These are phyloP conservation scores for Bromus sterilis DNA, from an alignment of 176 grass and related monocot species.

Conservation along the genomic window DNA sequence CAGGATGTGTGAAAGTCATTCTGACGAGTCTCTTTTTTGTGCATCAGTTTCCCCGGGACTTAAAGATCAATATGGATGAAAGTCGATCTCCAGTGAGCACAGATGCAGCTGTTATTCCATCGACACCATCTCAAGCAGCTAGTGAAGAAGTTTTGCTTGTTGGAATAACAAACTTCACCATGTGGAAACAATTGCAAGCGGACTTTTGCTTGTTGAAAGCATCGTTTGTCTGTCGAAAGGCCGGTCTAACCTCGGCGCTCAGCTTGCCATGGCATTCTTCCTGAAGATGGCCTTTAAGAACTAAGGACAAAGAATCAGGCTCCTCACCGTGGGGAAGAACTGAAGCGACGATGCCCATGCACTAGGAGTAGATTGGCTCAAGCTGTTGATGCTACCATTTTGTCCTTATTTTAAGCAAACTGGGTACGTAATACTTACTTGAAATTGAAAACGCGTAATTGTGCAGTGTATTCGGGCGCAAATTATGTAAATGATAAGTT, in stretches of 20 bases:
- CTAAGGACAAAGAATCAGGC: conserved; percentile 16
- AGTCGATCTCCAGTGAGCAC: background rate
- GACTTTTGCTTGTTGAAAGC: conserved; percentile 62
- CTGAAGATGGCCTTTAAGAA: conserved; percentile 63
- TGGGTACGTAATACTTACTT: background rate
- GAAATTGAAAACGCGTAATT: background rate
- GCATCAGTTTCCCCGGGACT: conserved; percentile 21
- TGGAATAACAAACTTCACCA: no score
- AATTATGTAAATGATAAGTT: conserved; percentile 21
- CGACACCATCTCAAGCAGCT: conserved; percentile 17
- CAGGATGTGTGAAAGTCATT: background rate
- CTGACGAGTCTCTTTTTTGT: conserved; percentile 11
- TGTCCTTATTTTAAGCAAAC: conserved; percentile 10
- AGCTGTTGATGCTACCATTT: background rate
- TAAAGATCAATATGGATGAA: conserved; percentile 2
- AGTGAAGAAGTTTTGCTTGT: conserved; percentile 24
- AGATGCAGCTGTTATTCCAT: background rate
- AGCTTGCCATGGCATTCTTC: conserved; percentile 74
- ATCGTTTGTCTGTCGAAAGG: conserved; percentile 74
- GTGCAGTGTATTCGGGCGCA: background rate
- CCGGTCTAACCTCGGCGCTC: conserved; percentile 56
- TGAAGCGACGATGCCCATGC: background rate
- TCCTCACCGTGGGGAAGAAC: background rate
- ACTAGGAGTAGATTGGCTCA: background rate
- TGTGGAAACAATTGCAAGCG: conserved; percentile 56